phyloP scores from a whole-genome alignment of 768 basidiomycete species.

The Collybia mongolica region DNA sequence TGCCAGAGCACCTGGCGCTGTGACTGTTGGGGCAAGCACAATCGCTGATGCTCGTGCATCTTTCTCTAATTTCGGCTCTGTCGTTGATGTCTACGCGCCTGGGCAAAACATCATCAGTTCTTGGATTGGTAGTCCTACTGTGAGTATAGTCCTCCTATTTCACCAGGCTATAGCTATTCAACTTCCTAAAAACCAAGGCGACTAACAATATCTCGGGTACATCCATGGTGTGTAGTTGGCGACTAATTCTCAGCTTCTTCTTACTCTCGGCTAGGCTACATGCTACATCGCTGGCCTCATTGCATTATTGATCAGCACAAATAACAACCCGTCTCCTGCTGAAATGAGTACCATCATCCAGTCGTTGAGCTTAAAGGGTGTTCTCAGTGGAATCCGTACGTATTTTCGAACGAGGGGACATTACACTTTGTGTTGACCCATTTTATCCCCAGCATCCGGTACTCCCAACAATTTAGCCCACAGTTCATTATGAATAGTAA shows the following conservation, averaged over 20 bases:
- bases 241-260: not conserved
- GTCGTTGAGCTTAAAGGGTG: constrained; percentile 23
- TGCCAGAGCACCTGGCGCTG: no score
- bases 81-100: no score
- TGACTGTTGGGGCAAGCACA: no score
- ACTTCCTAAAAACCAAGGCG: constrained; percentile 7
- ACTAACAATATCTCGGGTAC: constrained; percentile 24
- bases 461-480: constrained; percentile 26
- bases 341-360: constrained; percentile 24
- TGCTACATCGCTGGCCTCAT: constrained; percentile 39
- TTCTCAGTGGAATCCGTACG: constrained; percentile 28
- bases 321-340: constrained; percentile 29
- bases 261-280: constrained; percentile 24
- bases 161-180: no score
- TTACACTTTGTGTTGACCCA: not conserved
- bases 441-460: constrained; percentile 14
- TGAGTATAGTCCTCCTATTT: no score
- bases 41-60: no score
- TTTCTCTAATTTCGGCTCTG: no score
- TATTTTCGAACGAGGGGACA: constrained; percentile 2
- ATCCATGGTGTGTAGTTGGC: constrained; percentile 20
- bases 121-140: no score
- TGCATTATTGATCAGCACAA: constrained; percentile 30
- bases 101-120: no score
- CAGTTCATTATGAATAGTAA: constrained; percentile 7